Percentiles rank a stretch among this genome's conserved stretches.
Conservation (phyloP, 306 rosid species). For the Medicago lupulina region DNA sequence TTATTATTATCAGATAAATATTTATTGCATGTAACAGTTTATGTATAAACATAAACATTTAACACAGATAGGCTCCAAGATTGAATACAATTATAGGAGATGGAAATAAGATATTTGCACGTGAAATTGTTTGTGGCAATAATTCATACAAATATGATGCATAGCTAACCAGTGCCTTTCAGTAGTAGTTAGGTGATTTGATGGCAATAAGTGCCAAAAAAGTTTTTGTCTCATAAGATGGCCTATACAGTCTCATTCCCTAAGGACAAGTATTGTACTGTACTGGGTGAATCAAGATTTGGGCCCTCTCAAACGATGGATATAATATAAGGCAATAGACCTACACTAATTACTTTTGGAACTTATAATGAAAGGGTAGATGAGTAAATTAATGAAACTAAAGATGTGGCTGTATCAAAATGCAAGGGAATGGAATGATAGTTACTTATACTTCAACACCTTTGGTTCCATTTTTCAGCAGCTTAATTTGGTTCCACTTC, state of each 20-base stretch:
- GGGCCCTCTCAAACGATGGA: constrained; percentile 42
- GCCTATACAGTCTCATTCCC: constrained; percentile 41
- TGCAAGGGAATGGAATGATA: constrained; percentile 20
- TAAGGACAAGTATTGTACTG: constrained; percentile 44
- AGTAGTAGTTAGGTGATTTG: constrained; percentile 41
- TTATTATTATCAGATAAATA: neutral
- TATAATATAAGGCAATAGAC: constrained; percentile 33
- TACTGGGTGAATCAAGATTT: constrained; percentile 35
- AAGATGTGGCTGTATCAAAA: constrained; percentile 15
- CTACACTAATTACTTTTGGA: constrained; percentile 14
- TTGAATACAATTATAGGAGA: neutral
- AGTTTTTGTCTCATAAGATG: constrained; percentile 35
- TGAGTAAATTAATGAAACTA: neutral
- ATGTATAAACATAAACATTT: neutral
- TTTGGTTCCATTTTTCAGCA: neutral
- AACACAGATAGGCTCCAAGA: neutral
- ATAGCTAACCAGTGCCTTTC: neutral
- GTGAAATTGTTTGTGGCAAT: constrained; percentile 4
- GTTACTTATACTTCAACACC: neutral
- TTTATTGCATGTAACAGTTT: neutral
- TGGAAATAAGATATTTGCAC: constrained; percentile 32
- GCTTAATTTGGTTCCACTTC: constrained; percentile 10
- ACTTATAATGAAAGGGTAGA: neutral
- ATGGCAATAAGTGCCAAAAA: constrained; percentile 34
- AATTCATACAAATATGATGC: neutral